Evolutionary conservation across 768 basidiomycete genomes (phyloP).

Genomic region (Hericium alpestre): DNA sequence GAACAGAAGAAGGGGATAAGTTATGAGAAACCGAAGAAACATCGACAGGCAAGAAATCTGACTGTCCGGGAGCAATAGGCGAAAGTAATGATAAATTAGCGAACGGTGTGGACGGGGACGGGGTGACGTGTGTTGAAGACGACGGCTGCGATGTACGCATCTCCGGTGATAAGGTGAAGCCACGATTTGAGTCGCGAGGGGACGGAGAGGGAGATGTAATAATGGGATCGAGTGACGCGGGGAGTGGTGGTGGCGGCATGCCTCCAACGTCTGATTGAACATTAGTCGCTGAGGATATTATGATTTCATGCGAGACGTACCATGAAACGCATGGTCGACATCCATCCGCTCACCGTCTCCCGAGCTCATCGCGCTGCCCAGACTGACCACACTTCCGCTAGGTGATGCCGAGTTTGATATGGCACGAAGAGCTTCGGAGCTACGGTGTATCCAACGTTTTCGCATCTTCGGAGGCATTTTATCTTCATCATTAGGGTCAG

Average conservation of each 20-base stretch:
- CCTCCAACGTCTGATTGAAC: constrained; percentile 22
- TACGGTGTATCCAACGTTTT: constrained; percentile 15
- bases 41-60: constrained; percentile 2
- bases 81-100: constrained; percentile 41
- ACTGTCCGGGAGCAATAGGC: constrained; percentile 15
- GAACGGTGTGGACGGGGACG: constrained; percentile 28
- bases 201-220: constrained; percentile 21
- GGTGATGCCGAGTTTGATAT: constrained; percentile 9
- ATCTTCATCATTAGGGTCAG: constrained; percentile 8
- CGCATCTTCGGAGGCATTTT: constrained; percentile 14
- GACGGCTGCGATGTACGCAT: not conserved
- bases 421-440: constrained; percentile 8
- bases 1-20: constrained; percentile 12
- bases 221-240: constrained; percentile 32
- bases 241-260: constrained; percentile 45
- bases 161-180: constrained; percentile 8
- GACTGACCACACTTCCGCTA: constrained; percentile 12
- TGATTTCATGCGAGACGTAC: constrained; percentile 4
- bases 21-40: constrained; percentile 15
- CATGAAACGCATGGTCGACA: constrained; percentile 15
- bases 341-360: constrained; percentile 13
- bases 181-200: constrained; percentile 3
- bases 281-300: not conserved
- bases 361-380: constrained; percentile 10
- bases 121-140: constrained; percentile 2